phyloP scores from a whole-genome alignment of 805 yeast species.

The Kuraishia ogatae region DNA sequence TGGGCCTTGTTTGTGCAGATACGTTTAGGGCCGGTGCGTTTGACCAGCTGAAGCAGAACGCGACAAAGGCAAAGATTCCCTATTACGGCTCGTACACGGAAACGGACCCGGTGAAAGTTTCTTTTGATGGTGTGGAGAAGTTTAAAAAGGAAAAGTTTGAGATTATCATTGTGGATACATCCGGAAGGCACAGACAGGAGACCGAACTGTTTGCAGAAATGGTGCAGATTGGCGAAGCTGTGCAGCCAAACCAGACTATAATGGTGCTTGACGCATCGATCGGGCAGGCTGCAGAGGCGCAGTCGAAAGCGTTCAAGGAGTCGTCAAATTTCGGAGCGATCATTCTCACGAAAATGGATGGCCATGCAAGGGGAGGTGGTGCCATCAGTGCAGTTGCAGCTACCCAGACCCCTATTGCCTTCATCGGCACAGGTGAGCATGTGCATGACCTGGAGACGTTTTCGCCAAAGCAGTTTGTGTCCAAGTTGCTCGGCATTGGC shows the following conservation, averaged over 20 bases:
- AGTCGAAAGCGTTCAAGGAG: constrained; percentile 90
- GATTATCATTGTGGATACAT: constrained; percentile 91
- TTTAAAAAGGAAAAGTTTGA: constrained; percentile 90
- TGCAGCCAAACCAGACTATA: constrained; percentile 90
- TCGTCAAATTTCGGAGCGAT: constrained; percentile 91
- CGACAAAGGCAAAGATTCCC: constrained; percentile 90
- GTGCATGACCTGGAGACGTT: constrained; percentile 87
- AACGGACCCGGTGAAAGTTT: constrained; percentile 90
- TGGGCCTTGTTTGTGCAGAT: constrained; percentile 97
- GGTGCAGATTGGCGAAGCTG: constrained; percentile 85
- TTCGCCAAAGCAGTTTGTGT: constrained; percentile 80
- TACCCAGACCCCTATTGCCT: constrained; percentile 87
- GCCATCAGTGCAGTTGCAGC: constrained; percentile 98
- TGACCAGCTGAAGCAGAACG: constrained; percentile 96
- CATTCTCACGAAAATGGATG: constrained; percentile 93
- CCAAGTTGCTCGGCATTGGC: constrained; percentile 92
- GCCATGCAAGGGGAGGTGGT: constrained; percentile 99
- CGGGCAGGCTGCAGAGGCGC: constrained; percentile 97
- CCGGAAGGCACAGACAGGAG: constrained; percentile 97
- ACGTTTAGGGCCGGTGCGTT: constrained; percentile 99
- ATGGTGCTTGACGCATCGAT: constrained; percentile 97
- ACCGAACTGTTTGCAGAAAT: constrained; percentile 85
- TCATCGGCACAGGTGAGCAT: constrained; percentile 98
- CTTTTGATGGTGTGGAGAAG: constrained; percentile 84
- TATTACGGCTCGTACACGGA: constrained; percentile 93